Conservation (phyloP, 2,329 filamentous ascomycete genomes). For the Neofusicoccum laricinum region DNA sequence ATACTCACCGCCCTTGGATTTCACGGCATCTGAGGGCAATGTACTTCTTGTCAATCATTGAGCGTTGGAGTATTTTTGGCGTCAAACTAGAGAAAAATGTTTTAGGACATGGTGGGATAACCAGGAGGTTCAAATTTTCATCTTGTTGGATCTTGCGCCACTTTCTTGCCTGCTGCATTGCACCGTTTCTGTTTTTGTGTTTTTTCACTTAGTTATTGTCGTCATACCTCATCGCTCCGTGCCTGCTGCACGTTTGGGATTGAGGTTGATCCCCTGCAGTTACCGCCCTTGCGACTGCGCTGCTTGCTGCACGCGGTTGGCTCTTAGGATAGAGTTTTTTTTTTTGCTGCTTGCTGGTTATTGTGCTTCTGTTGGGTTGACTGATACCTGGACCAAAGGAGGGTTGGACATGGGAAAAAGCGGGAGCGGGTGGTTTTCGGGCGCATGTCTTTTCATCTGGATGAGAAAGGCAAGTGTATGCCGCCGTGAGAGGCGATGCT, state of each 20-base stretch:
- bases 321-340: background rate
- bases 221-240: background rate
- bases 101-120: background rate
- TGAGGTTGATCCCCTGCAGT: background rate
- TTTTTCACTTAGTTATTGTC: background rate
- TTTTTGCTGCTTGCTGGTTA: background rate
- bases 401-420: too few species aligned
- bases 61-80: conserved; percentile 14
- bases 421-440: too few species aligned
- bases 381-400: too few species aligned
- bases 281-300: background rate
- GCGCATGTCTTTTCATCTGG: too few species aligned
- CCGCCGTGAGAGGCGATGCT: too few species aligned
- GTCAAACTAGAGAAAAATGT: conserved; percentile 5
- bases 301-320: background rate
- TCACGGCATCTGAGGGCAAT: background rate
- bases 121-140: background rate
- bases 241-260: background rate
- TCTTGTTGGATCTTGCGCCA: background rate
- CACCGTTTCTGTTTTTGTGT: background rate
- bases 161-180: background rate
- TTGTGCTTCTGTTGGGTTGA: too few species aligned
- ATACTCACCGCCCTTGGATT: background rate
- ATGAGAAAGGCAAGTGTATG: too few species aligned
- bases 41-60: conserved; percentile 7